Evolutionary conservation across 2,329 filamentous ascomycete genomes (phyloP).

Genomic region (Lecanosticta acicola): DNA sequence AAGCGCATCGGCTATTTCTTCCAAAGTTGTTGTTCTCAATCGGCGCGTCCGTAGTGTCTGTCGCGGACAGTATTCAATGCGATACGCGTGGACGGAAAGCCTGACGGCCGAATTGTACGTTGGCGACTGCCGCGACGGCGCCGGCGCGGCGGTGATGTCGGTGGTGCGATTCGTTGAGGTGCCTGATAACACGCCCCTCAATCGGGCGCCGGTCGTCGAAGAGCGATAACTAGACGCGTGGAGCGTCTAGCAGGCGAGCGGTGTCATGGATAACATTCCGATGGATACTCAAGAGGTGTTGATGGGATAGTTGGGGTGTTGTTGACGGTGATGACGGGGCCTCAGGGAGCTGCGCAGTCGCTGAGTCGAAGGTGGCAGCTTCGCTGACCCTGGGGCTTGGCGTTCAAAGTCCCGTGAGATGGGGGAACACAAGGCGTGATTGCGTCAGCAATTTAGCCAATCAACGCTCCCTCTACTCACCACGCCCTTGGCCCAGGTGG

Average conservation of each 20-base stretch:
- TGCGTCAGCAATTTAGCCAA: not conserved
- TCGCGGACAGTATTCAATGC: too few species aligned
- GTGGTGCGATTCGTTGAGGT: constrained; percentile 5
- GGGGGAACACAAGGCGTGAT: not conserved
- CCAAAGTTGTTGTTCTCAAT: too few species aligned
- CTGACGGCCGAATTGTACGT: too few species aligned
- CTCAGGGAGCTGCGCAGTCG: not conserved
- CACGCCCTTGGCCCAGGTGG: not conserved
- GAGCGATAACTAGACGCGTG: constrained; percentile 28
- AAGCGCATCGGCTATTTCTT: constrained; percentile 8
- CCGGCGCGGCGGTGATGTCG: constrained; percentile 6
- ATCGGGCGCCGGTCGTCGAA: constrained; percentile 31
- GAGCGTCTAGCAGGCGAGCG: constrained; percentile 31
- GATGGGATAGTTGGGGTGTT: constrained; percentile 14
- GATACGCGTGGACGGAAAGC: too few species aligned
- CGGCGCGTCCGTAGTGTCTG: too few species aligned
- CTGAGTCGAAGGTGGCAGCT: constrained; percentile 3
- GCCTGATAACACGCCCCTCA: constrained; percentile 30
- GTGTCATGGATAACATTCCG: constrained; percentile 15
- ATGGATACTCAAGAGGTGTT: constrained; percentile 6
- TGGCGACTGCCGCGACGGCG: constrained; percentile 1
- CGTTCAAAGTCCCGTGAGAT: not conserved
- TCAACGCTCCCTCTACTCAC: not conserved
- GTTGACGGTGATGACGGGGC: constrained; percentile 4
- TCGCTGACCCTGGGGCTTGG: not conserved